Conservation (phyloP, 257 asterid genomes). For the Asclepias syriaca region DNA sequence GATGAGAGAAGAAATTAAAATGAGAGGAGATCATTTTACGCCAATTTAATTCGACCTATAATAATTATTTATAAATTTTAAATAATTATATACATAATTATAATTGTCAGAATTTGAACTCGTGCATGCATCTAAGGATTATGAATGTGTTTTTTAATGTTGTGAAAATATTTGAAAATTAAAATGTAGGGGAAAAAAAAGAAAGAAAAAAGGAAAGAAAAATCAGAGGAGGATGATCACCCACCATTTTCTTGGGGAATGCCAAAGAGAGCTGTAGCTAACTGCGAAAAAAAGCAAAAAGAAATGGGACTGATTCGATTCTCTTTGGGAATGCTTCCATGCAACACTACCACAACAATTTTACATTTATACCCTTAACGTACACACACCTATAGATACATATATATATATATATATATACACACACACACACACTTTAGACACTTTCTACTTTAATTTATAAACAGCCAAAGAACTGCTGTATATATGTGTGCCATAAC, state of each 20-base stretch:
- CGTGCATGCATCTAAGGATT: no score
- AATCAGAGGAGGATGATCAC: slow-evolving; percentile 21
- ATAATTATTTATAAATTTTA: no score
- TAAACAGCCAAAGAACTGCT: background rate
- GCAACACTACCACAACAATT: slow-evolving; percentile 29
- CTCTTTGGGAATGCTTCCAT: slow-evolving; percentile 72
- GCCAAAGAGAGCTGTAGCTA: slow-evolving; percentile 75
- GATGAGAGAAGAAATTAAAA: no score
- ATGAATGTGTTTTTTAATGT: no score
- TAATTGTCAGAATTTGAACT: no score
- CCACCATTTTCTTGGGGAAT: slow-evolving; percentile 87
- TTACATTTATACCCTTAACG: background rate
- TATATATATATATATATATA: no score
- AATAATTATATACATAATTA: no score
- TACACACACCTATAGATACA: background rate
- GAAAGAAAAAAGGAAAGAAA: slow-evolving; percentile 15
- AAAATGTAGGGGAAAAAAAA: background rate
- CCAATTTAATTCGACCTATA: no score
- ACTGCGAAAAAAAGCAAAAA: slow-evolving; percentile 70
- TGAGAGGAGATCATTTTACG: no score
- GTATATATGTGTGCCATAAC: background rate
- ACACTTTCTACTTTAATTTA: slow-evolving; percentile 7
- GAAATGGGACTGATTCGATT: slow-evolving; percentile 64
- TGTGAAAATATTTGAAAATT: no score
- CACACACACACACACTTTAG: background rate